Base-by-base conservation (phyloP, 768 basidiomycete species). In the Mrakia blollopis region DNA sequence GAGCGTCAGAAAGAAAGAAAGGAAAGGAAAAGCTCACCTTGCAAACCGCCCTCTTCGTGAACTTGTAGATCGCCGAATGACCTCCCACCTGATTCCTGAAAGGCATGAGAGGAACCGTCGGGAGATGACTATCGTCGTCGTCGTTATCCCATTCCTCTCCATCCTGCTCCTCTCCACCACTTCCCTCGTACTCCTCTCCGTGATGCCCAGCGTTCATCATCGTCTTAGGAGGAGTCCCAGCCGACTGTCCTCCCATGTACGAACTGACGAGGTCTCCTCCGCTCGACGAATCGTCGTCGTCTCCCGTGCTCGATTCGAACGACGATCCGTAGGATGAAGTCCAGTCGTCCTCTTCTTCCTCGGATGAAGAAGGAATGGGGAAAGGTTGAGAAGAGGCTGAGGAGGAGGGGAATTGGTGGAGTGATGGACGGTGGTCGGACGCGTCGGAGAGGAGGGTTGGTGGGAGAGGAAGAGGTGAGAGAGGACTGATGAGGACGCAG, bases 71-170 rank as follows among this genome's bases (percentile, higher is more conserved):
- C 75, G 93, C 91, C 79, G 89, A 93, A 83, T 99, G 97, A 4
- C 97, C 97, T 60, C 97, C 97, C 41, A 99, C 97, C 85, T 98
- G 95, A 81, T 99, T 97, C 69, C 92, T 90, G 85, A 98, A 99
- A 8, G 97, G 97, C 68, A 91, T 89, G 11, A 99, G 86, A 47
- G 95, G 96, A 68, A 99, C 94, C 77, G 94, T 84, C 79, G 85
- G 80, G 37, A 79, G 79, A 62, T 76, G 47, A 71, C 52, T 14
- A 74, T 75, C 69, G 30, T 77, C 79, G 28, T 68, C 73, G 44
- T 76, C 75, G 77, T 73, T 79, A 72, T 81, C 78, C 70, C 72
- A 37, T 69, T 79, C 76, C 52, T 74, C 63, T 13, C 57, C 75
- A 18, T 72, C 73, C 30, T 73, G 68, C 35, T 79, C 78, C 32